Percentiles rank a stretch among this genome's conserved stretches.
Evolutionary conservation across 805 yeast genomes (phyloP).

Genomic region (Lipomyces kockii): DNA sequence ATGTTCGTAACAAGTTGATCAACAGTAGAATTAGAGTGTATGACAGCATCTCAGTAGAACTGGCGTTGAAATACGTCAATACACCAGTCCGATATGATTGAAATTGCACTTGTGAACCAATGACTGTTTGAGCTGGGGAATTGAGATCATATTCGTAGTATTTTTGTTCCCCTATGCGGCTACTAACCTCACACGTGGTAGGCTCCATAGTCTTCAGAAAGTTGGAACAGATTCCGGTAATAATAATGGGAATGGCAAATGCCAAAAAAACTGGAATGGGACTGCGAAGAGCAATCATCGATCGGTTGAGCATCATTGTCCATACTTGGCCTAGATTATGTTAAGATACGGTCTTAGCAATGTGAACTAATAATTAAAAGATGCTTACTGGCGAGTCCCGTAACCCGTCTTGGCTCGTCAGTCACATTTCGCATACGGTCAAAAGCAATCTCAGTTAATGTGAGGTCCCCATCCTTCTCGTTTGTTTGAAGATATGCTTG

Average conservation of each 20-base stretch:
- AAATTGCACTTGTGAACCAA: background rate
- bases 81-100: background rate
- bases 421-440: background rate
- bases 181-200: background rate
- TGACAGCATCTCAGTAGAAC: background rate
- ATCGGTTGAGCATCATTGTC: constrained; percentile 17
- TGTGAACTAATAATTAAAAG: background rate
- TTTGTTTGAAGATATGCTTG: background rate
- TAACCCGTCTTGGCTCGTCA: background rate
- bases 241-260: constrained; percentile 9
- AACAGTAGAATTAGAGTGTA: constrained; percentile 9
- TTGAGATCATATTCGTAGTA: background rate
- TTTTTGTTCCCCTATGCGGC: background rate
- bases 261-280: constrained; percentile 11
- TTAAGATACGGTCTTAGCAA: background rate
- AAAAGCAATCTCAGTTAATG: background rate
- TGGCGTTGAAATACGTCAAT: background rate
- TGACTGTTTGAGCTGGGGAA: background rate
- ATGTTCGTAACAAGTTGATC: constrained; percentile 32
- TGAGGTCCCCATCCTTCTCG: background rate
- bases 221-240: constrained; percentile 2
- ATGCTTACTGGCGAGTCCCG: background rate
- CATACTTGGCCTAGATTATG: constrained; percentile 2
- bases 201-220: constrained; percentile 3
- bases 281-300: constrained; percentile 9